A percentile compares a stretch with the other conserved stretches of the same genome.
phyloP scores from a whole-genome alignment of 2,329 filamentous ascomycete genomes.

The Colletotrichum godetiae region DNA sequence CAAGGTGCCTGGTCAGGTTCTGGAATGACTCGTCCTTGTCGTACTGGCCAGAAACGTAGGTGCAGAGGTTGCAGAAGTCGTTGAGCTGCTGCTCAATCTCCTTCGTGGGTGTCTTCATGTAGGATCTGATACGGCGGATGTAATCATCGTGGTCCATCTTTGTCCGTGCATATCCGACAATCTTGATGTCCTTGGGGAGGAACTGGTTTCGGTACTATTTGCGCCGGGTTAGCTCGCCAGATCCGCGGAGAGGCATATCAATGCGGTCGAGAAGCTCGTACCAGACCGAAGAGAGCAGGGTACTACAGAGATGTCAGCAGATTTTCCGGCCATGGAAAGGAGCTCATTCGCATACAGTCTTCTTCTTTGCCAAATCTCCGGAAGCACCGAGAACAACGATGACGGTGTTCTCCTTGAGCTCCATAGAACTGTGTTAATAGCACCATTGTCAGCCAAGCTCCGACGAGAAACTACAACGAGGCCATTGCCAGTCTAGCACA shows the following conservation, averaged over 20 bases:
- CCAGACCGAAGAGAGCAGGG: slow-evolving; percentile 95
- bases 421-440: slow-evolving; percentile 73
- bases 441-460: slow-evolving; percentile 24
- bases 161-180: slow-evolving; percentile 98
- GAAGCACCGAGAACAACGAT: slow-evolving; percentile 97
- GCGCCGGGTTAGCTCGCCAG: slow-evolving; percentile 22
- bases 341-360: slow-evolving; percentile 74
- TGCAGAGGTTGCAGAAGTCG: slow-evolving; percentile 88
- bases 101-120: slow-evolving; percentile 99
- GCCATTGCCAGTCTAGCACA: slow-evolving; percentile 10
- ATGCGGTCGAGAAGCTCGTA: slow-evolving; percentile 63
- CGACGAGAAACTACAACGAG: background rate
- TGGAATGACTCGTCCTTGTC: slow-evolving; percentile 96
- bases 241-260: background rate
- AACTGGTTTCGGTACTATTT: slow-evolving; percentile 96
- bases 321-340: background rate
- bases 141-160: slow-evolving; percentile 99
- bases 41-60: slow-evolving; percentile 97
- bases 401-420: slow-evolving; percentile 98
- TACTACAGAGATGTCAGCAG: slow-evolving; percentile 69
- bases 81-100: slow-evolving; percentile 96
- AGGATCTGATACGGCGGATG: slow-evolving; percentile 92
- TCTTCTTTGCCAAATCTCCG: slow-evolving; percentile 99
- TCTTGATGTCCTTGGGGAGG: slow-evolving; percentile 94
- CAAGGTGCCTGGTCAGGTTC: slow-evolving; percentile 84